A percentile compares a stretch with the other conserved stretches of the same genome.
These are phyloP conservation scores for Starmerella ratchasimensis DNA, from an alignment of 805 yeast species.

Conservation along the genomic window DNA sequence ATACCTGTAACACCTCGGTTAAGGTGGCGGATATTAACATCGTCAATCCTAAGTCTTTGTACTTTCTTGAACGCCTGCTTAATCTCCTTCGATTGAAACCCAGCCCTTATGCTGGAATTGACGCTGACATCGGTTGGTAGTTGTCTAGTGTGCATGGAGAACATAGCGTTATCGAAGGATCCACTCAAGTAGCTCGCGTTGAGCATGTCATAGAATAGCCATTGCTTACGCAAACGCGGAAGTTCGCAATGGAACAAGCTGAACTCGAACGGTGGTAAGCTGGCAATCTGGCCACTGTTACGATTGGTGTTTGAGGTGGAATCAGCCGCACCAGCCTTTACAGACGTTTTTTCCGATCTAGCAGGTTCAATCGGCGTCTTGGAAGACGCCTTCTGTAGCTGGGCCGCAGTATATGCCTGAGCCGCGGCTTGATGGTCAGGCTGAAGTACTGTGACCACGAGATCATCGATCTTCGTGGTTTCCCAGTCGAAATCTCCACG, in stretches of 20 bases:
- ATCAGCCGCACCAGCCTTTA: too few relatives aligned
- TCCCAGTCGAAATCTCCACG: slow-evolving; percentile 93
- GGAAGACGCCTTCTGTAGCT: too few relatives aligned
- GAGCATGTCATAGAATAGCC: slow-evolving; percentile 80
- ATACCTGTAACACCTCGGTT: slow-evolving; percentile 83
- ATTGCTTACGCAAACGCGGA: slow-evolving; percentile 70
- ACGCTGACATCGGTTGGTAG: slow-evolving; percentile 20
- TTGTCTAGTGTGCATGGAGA: slow-evolving; percentile 76
- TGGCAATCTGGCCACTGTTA: slow-evolving; percentile 16
- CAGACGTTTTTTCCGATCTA: too few relatives aligned
- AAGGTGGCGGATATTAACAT: slow-evolving; percentile 73
- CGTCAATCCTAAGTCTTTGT: slow-evolving; percentile 72
- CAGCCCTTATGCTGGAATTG: not conserved
- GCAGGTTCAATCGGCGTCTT: too few relatives aligned
- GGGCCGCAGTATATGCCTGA: not conserved
- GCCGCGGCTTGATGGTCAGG: slow-evolving; percentile 32
- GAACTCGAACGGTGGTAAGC: slow-evolving; percentile 69
- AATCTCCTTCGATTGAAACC: slow-evolving; percentile 4
- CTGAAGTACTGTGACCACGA: slow-evolving; percentile 65
- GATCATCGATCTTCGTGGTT: slow-evolving; percentile 69
- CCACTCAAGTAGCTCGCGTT: slow-evolving; percentile 81
- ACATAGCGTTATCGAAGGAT: slow-evolving; percentile 80
- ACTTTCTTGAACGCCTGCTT: slow-evolving; percentile 25
- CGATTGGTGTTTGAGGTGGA: too few relatives aligned
- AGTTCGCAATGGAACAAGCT: slow-evolving; percentile 79